Conservation (phyloP, 768 basidiomycete genomes). For the Mycena leptocephala region DNA sequence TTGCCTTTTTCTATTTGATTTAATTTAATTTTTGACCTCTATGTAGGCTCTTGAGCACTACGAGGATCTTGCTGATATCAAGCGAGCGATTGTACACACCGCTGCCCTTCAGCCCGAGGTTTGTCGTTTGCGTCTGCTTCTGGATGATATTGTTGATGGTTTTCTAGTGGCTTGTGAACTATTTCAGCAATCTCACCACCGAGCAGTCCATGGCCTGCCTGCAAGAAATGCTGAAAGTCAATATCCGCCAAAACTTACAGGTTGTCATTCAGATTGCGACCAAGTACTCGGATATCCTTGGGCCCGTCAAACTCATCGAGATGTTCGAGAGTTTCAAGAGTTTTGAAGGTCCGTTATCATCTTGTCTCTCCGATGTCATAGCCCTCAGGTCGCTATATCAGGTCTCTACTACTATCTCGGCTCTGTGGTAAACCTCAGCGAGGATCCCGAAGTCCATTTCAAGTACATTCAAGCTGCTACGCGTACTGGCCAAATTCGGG, state of each 20-base stretch:
- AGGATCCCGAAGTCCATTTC: slow-evolving; percentile 98
- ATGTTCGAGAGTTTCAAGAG: slow-evolving; percentile 99
- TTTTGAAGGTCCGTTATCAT: slow-evolving; percentile 81
- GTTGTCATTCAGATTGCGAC: slow-evolving; percentile 98
- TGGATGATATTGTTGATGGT: slow-evolving; percentile 10
- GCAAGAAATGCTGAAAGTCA: slow-evolving; percentile 97
- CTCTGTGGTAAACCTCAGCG: slow-evolving; percentile 96
- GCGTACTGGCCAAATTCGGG: slow-evolving; percentile 97
- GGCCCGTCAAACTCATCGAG: slow-evolving; percentile 97
- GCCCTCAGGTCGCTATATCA: slow-evolving; percentile 41
- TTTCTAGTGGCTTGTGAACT: slow-evolving; percentile 92
- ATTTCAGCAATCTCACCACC: slow-evolving; percentile 96
- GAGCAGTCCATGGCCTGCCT: slow-evolving; percentile 97
- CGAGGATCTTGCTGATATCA: slow-evolving; percentile 98
- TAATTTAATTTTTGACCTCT: slow-evolving; percentile 28
- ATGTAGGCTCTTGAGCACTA: slow-evolving; percentile 97
- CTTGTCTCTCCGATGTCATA: background rate
- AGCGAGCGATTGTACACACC: slow-evolving; percentile 96
- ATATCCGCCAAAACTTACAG: slow-evolving; percentile 98
- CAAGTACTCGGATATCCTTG: slow-evolving; percentile 98
- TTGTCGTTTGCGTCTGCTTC: slow-evolving; percentile 42
- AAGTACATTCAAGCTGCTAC: slow-evolving; percentile 99
- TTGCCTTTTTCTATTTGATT: background rate
- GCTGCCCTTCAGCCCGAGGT: slow-evolving; percentile 89
- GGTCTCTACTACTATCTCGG: slow-evolving; percentile 99